Evolutionary conservation across 192 early-diverging fungal species (phyloP).

Genomic region (Rhizoclosmatium sp.): DNA sequence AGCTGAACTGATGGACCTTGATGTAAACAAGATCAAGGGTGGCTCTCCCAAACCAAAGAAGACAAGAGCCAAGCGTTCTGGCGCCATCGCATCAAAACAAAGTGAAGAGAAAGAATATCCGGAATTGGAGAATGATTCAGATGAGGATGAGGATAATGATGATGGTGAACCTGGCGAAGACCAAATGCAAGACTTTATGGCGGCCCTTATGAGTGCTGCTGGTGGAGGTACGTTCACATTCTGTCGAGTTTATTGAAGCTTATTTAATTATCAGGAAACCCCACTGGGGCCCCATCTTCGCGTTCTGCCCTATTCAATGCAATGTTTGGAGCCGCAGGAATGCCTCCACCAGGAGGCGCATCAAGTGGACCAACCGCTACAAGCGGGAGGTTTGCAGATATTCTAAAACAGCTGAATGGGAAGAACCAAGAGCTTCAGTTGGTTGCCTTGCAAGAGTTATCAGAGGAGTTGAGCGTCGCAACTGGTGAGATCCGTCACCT

Average conservation of each 20-base stretch:
- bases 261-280: background rate
- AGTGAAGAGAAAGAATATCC: background rate
- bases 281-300: background rate
- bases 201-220: slow-evolving; percentile 31
- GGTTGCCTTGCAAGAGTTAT: slow-evolving; percentile 86
- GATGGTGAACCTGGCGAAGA: slow-evolving; percentile 48
- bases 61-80: background rate
- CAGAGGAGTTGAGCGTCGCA: slow-evolving; percentile 78
- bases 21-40: background rate
- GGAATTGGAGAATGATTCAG: background rate
- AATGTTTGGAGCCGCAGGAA: slow-evolving; percentile 20
- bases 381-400: slow-evolving; percentile 61
- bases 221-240: background rate
- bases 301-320: slow-evolving; percentile 37
- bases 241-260: background rate
- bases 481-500: slow-evolving; percentile 63
- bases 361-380: slow-evolving; percentile 40
- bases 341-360: background rate
- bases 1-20: background rate
- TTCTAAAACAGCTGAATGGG: slow-evolving; percentile 65
- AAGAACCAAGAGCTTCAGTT: slow-evolving; percentile 72
- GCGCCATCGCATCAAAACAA: background rate
- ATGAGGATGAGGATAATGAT: slow-evolving; percentile 37
- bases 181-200: slow-evolving; percentile 44
- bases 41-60: background rate